Evolutionary conservation across 495 filamentous ascomycete species (phyloP).

Genomic region (Neurospora discreta): DNA sequence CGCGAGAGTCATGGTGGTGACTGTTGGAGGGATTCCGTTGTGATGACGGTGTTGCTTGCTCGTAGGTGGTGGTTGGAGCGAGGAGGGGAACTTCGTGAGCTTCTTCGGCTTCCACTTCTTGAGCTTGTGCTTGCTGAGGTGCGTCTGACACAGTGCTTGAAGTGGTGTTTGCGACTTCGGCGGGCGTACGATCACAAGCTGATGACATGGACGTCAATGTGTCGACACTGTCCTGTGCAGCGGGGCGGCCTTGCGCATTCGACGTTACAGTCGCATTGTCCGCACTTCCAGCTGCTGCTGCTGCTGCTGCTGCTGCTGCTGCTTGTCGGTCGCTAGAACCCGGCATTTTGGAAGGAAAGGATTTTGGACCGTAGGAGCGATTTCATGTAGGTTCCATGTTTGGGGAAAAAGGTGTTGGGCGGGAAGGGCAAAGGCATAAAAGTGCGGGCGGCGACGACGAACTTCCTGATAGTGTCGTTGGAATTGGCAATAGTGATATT

Average conservation of each 20-base stretch:
- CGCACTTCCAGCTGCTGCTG: not conserved
- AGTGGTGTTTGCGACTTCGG: not conserved
- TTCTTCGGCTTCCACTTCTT: not conserved
- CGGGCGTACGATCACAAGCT: too few relatives aligned
- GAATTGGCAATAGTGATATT: not conserved
- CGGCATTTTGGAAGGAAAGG: not conserved
- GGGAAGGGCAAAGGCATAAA: too few relatives aligned
- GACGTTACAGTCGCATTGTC: not conserved
- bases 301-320: not conserved
- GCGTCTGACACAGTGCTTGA: not conserved
- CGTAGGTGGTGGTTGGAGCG: not conserved
- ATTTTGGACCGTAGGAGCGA: not conserved
- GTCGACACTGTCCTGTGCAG: not conserved
- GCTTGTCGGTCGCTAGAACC: not conserved
- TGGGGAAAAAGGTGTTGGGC: too few relatives aligned
- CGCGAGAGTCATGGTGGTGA: not conserved
- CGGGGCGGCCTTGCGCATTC: not conserved
- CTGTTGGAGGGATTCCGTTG: not conserved
- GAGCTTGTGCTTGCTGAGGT: not conserved
- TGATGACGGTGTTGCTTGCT: not conserved
- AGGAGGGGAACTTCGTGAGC: not conserved
- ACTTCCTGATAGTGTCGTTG: too few relatives aligned
- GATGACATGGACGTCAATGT: not conserved
- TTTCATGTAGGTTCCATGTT: too few relatives aligned
- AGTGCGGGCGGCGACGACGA: too few relatives aligned